A percentile compares a stretch with the other conserved stretches of the same genome.
Evolutionary conservation across 1,284 basidiomycete species (phyloP).

Genomic region (Cutaneotrichosporon sp.): DNA sequence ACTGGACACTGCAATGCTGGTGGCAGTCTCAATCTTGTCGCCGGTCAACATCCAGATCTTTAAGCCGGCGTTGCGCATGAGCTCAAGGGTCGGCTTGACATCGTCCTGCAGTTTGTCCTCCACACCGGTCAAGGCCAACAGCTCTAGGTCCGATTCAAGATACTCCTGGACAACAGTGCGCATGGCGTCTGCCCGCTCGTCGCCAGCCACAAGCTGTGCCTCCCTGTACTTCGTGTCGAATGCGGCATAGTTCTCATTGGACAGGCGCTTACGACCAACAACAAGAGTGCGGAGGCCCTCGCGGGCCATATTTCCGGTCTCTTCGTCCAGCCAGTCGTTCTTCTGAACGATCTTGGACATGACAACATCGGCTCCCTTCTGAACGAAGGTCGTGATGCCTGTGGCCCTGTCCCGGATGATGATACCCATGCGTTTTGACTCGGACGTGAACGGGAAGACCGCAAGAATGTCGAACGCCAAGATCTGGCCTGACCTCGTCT

Average conservation of each 20-base stretch:
- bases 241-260: slow-evolving; percentile 65
- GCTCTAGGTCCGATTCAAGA: slow-evolving; percentile 84
- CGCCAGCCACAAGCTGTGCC: slow-evolving; percentile 69
- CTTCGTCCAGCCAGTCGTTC: slow-evolving; percentile 99
- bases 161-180: slow-evolving; percentile 68
- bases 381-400: slow-evolving; percentile 82
- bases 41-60: slow-evolving; percentile 99
- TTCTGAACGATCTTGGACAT: slow-evolving; percentile 92
- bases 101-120: slow-evolving; percentile 99
- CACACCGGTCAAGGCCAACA: slow-evolving; percentile 92
- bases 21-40: slow-evolving; percentile 98
- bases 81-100: slow-evolving; percentile 87
- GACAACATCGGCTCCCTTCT: slow-evolving; percentile 97
- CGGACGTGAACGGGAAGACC: slow-evolving; percentile 96
- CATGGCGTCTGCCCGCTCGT: slow-evolving; percentile 80
- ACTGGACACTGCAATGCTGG: slow-evolving; percentile 96
- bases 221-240: slow-evolving; percentile 75
- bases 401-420: slow-evolving; percentile 75
- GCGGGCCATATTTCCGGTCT: slow-evolving; percentile 96
- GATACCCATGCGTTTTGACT: slow-evolving; percentile 99
- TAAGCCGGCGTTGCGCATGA: slow-evolving; percentile 92
- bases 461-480: slow-evolving; percentile 83
- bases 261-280: slow-evolving; percentile 77
- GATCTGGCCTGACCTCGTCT: slow-evolving; percentile 63
- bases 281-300: slow-evolving; percentile 95